Evolutionary conservation across 1,139 yeast species (phyloP), one percentile per base, ranked within the genome.

Genomic region (Geotrichum citri-aurantii): DNA sequence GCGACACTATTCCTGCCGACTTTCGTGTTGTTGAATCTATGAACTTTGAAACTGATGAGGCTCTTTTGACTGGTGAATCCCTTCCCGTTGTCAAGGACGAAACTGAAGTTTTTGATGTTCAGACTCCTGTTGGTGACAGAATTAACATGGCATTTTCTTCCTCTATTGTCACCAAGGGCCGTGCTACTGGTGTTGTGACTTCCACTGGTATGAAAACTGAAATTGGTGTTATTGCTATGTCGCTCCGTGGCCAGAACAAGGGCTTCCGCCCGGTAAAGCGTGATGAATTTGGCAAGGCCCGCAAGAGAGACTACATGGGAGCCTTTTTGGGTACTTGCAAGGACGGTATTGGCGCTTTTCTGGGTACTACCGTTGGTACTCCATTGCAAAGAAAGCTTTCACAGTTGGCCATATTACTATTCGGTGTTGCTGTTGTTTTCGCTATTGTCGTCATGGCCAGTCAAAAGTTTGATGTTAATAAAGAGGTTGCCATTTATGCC

Each of bases 361-460:
- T 89, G 64, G 96, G 96, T 56, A 81, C 86, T 23, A 81, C 81
- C 56, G 82, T 79, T 14, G 97, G 96, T 54, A 88, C 95, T 3
- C 95, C 95, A 0, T 78, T 88, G 62, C 88, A 83, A 64, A 77
- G 85, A 62, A 80, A 81, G 64, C 76, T 88, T 57, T 80, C 95
- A 0, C 82, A 85, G 78, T 77, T 88, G 57, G 93, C 95, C 19
- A 81, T 87, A 55, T 71, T 79, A 53, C 76, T 88, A 52, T 87
- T 88, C 65, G 79, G 81, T 71, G 77, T 87, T 54, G 95, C 95
- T 1, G 91, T 87, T 31, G 62, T 87, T 5, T 83, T 86, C 69
- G 95, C 95, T 2, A 83, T 88, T 59, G 81, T 88, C 52, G 93
- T 86, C 5, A 85, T 88, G 92, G 92, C 83, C 1, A 83, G 91